A percentile compares a stretch with the other conserved stretches of the same genome.
phyloP scores from a whole-genome alignment of 192 early-diverging fungal species.

The Coemansia sp. region DNA sequence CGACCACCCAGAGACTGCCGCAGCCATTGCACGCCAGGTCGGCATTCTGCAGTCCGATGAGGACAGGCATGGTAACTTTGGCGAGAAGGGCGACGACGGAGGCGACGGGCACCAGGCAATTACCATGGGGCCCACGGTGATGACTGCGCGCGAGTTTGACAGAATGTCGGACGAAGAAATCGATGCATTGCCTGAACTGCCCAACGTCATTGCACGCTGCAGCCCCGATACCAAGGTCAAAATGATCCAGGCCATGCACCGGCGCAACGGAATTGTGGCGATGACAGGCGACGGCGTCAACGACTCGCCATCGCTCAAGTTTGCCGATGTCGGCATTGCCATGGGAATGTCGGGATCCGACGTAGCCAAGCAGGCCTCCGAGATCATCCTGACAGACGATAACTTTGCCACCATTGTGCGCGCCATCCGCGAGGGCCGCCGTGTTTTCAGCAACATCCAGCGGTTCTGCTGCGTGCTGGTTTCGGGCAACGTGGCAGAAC shows the following conservation, averaged over 20 bases:
- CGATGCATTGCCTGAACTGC: slow-evolving; percentile 72
- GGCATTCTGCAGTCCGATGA: slow-evolving; percentile 62
- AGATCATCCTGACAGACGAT: slow-evolving; percentile 84
- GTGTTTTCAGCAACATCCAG: slow-evolving; percentile 75
- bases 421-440: slow-evolving; percentile 74
- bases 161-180: slow-evolving; percentile 76
- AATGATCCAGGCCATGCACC: slow-evolving; percentile 90
- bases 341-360: slow-evolving; percentile 67
- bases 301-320: slow-evolving; percentile 73
- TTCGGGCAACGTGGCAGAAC: slow-evolving; percentile 72
- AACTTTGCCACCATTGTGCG: slow-evolving; percentile 79
- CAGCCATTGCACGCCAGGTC: slow-evolving; percentile 86
- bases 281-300: slow-evolving; percentile 94
- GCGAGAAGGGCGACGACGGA: slow-evolving; percentile 31
- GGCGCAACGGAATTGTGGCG: slow-evolving; percentile 65
- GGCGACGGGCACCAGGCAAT: slow-evolving; percentile 21
- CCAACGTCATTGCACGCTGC: slow-evolving; percentile 90
- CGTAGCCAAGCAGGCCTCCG: slow-evolving; percentile 74
- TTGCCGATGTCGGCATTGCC: slow-evolving; percentile 77
- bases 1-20: slow-evolving; percentile 87
- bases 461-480: slow-evolving; percentile 70
- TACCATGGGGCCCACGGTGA: slow-evolving; percentile 52
- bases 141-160: slow-evolving; percentile 88
- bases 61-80: no score
- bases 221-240: slow-evolving; percentile 96